A percentile compares a stretch with the other conserved stretches of the same genome.
These are phyloP conservation scores for Aphanomyces astaci DNA, from an alignment of 352 stramenopile species.

Conservation along the genomic window DNA sequence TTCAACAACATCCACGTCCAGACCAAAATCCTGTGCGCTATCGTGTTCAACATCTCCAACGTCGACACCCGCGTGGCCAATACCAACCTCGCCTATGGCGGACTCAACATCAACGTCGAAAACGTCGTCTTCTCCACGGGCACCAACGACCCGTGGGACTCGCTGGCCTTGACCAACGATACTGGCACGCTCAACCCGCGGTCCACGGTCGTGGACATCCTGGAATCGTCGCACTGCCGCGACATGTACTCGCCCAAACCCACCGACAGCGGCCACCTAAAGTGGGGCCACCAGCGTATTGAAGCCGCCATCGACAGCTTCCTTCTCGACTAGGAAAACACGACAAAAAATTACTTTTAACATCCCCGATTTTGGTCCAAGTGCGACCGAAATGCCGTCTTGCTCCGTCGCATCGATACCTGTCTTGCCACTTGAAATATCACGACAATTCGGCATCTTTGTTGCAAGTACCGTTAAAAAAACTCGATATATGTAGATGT, in stretches of 20 bases:
- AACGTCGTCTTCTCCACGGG: slow-evolving; percentile 74
- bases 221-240: slow-evolving; percentile 1
- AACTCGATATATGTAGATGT: too few relatives aligned
- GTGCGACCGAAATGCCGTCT: too few relatives aligned
- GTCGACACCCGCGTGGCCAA: slow-evolving; percentile 42
- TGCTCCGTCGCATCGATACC: too few relatives aligned
- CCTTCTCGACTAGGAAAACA: slow-evolving; percentile 4
- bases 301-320: not conserved
- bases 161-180: slow-evolving; percentile 20
- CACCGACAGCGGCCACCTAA: not conserved
- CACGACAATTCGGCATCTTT: too few relatives aligned
- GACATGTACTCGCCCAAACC: not conserved
- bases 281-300: slow-evolving; percentile 8
- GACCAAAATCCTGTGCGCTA: slow-evolving; percentile 64
- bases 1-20: slow-evolving; percentile 76
- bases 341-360: too few relatives aligned
- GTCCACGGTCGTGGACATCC: slow-evolving; percentile 6
- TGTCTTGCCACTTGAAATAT: too few relatives aligned
- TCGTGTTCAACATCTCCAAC: slow-evolving; percentile 56
- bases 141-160: slow-evolving; percentile 68
- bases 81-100: slow-evolving; percentile 60
- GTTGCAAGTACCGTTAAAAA: too few relatives aligned
- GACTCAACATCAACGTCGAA: slow-evolving; percentile 45
- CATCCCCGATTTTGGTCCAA: too few relatives aligned
- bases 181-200: not conserved